Percentiles rank a stretch among this genome's conserved stretches.
Evolutionary conservation across 805 yeast species (phyloP).

Genomic region (Cyberlindnera mycetangii): DNA sequence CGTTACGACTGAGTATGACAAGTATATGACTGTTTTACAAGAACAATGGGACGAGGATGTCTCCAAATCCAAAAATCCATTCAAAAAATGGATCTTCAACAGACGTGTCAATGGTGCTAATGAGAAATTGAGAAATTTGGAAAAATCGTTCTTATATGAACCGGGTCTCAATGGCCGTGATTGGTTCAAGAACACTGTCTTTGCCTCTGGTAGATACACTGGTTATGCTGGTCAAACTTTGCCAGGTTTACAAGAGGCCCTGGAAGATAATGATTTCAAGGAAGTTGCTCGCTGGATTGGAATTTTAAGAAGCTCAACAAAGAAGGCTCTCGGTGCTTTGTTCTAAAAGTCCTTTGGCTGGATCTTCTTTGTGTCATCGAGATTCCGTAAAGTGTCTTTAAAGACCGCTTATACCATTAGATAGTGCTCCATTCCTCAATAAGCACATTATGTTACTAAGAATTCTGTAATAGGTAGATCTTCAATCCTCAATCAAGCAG

Average conservation of each 20-base stretch:
- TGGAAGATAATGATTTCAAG: constrained; percentile 44
- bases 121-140: constrained; percentile 38
- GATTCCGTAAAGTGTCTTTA: too few relatives aligned
- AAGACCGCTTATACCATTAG: too few relatives aligned
- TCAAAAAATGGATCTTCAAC: constrained; percentile 29
- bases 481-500: constrained; percentile 18
- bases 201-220: constrained; percentile 52
- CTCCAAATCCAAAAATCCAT: constrained; percentile 31
- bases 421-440: too few relatives aligned
- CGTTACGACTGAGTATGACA: constrained; percentile 29
- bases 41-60: constrained; percentile 28
- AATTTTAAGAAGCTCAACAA: constrained; percentile 19
- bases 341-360: too few relatives aligned
- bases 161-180: constrained; percentile 45
- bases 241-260: constrained; percentile 51
- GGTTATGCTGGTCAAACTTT: constrained; percentile 54
- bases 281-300: constrained; percentile 29
- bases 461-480: background rate
- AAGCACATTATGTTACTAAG: background rate
- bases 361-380: too few relatives aligned
- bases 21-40: constrained; percentile 20
- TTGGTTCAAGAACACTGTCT: constrained; percentile 54
- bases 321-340: constrained; percentile 9
- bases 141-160: constrained; percentile 42
- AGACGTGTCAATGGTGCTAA: constrained; percentile 32